These are phyloP conservation scores for Aureobasidium leucospermi DNA, from an alignment of 2,329 filamentous ascomycete genomes.

Conservation along the genomic window DNA sequence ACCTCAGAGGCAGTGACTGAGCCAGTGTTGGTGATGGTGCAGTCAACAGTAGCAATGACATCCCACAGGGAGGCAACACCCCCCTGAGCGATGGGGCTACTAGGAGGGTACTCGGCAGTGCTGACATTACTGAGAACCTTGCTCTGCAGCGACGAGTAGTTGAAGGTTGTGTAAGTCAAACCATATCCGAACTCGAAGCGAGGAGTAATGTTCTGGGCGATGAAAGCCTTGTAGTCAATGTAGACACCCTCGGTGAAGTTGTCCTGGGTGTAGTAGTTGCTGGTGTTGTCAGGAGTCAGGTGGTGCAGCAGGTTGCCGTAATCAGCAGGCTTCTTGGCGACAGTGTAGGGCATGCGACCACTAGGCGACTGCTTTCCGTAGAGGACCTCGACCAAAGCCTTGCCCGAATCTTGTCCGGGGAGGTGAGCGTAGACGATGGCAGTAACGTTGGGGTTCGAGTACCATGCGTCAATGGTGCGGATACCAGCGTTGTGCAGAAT, in stretches of 20 bases:
- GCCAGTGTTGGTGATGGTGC: conserved; percentile 46
- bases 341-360: conserved; percentile 55
- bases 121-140: conserved; percentile 23
- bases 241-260: conserved; percentile 31
- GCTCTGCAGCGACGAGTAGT: conserved; percentile 25
- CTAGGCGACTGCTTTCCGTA: conserved; percentile 52
- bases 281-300: conserved; percentile 12
- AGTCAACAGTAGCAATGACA: conserved; percentile 41
- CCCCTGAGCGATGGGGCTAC: conserved; percentile 18
- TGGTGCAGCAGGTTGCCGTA: conserved; percentile 42
- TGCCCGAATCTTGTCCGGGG: conserved; percentile 57
- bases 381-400: conserved; percentile 48
- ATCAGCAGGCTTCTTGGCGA: conserved; percentile 50
- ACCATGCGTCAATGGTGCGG: conserved; percentile 53
- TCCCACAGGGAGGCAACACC: conserved; percentile 38
- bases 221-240: conserved; percentile 31
- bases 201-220: conserved; percentile 24
- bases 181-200: conserved; percentile 31
- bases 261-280: conserved; percentile 17
- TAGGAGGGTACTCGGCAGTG: conserved; percentile 2
- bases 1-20: conserved; percentile 44
- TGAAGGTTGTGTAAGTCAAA: conserved; percentile 31
- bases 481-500: conserved; percentile 58
- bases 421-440: conserved; percentile 58
- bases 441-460: conserved; percentile 58